Base-by-base conservation (phyloP, 1,139 yeast species). In the Protomyces gravidus region DNA sequence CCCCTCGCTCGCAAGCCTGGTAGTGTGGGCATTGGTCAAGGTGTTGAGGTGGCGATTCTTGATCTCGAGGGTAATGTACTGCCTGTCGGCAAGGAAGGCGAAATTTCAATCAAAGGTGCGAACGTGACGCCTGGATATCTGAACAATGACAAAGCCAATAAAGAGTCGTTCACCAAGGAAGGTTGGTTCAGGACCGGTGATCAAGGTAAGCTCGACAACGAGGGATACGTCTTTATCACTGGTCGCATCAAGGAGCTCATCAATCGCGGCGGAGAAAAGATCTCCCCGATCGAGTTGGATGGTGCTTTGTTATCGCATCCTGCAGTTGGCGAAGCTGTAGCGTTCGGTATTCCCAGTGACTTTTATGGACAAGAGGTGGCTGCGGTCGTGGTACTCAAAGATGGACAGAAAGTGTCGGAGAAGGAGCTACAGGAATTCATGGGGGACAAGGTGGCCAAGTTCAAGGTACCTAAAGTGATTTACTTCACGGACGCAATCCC, bases 121-220 rank as follows among this genome's bases (percentile, higher is more conserved):
- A 82, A 84, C 65, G 85, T 85, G 57, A 84, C 89, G 4, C 74
- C 78, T n/a, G 89, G 89, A 1, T 85, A 85, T 70, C 76, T 83
- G 60, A 82, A 84, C 71, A 85, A 85, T 68, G 77, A 76, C 46
- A 81, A 81, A 71, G 89, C 89, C 36, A 85, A 85, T 65, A 74
- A 73, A 46, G 87, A 82, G 64, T 77, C 84, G 32, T 84, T 83
- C 70, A 80, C 85, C 6, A 67, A 68, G 55, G 73, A 76, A 15
- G 80, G 82, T 33, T 84, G 76, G 71, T 85, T 85, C 77, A 77
- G 86, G 63, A 84, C 89, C 7, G 89, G 89, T 53, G 89, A 84
- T 68, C 85, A 83, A 68, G 88, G 88, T 1, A 78, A 72, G 65
- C 70, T 81, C 56, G 85, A 83, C 67, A 68, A 70, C n/a, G 84